Conservation (phyloP, 495 filamentous ascomycete genomes). For the Neurospora sp. region DNA sequence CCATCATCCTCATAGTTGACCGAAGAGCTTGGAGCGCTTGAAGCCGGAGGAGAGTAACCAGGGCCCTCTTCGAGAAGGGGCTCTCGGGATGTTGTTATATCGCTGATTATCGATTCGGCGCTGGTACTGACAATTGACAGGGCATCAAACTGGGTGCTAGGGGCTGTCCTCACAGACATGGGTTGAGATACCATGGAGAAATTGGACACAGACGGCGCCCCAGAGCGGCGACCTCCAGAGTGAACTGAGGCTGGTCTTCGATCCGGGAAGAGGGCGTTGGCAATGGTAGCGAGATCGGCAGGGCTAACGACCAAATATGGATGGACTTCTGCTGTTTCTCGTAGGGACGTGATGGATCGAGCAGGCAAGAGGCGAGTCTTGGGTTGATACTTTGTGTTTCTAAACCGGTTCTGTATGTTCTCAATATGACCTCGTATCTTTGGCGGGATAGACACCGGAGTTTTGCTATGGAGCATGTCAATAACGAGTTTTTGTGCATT, state of each 20-base stretch:
- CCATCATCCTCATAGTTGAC: conserved; percentile 44
- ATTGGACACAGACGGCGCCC: conserved; percentile 57
- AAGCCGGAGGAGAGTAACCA: conserved; percentile 34
- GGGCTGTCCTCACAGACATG: conserved; percentile 32
- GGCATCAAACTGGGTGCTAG: conserved; percentile 38
- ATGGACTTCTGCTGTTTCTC: conserved; percentile 60
- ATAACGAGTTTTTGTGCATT: conserved; percentile 65
- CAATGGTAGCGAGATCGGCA: conserved; percentile 59
- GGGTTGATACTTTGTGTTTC: conserved; percentile 35
- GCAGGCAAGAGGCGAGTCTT: conserved; percentile 54
- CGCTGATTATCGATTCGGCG: conserved; percentile 57
- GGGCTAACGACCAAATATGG: conserved; percentile 64
- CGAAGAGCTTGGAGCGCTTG: conserved; percentile 19
- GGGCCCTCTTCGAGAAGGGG: conserved; percentile 47
- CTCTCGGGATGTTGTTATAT: conserved; percentile 53
- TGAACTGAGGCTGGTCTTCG: conserved; percentile 44
- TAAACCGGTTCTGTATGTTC: conserved; percentile 61
- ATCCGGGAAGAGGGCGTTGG: conserved; percentile 63
- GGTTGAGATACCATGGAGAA: conserved; percentile 44
- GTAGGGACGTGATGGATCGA: conserved; percentile 56
- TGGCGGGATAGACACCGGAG: conserved; percentile 49
- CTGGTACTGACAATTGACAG: conserved; percentile 57
- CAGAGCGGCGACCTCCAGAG: conserved; percentile 46
- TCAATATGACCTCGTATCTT: conserved; percentile 66
- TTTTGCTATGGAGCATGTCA: conserved; percentile 50